Evolutionary conservation across 2,329 filamentous ascomycete genomes (phyloP), one percentile per base, ranked within the genome.

Genomic region (Camillea tinctor): DNA sequence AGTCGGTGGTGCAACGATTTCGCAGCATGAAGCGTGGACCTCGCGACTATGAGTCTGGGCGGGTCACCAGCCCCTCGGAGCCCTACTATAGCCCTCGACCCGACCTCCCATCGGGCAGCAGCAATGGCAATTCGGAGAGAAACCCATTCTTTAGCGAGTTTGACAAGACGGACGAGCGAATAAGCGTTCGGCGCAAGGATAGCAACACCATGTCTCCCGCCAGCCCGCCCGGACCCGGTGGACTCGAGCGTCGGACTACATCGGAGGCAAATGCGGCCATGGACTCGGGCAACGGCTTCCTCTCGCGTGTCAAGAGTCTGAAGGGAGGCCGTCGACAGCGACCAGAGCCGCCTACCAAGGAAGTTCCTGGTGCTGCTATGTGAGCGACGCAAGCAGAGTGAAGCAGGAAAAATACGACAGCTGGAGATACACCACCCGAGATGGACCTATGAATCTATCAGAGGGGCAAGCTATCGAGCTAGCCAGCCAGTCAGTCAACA

Each of bases 1-100:
- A 97, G 80, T 97, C 93, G 24, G 81, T 99, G 61, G 95, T 93
- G 2, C 93, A 97, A 73, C 91, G 93, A 58, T 90, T 99, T 73
- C 89, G 93, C 49, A 90, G 91, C 65, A 93, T 96, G 69, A 92
- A 88, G 73, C 88, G 88, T 63, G 84, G 84, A n/a, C 84, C 84
- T 8, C 85, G 87, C 54, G 83, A 86, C 22, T 84, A 82, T 60
- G 79, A 85, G n/a, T 80, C 82, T 23, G 84, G 86, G 49, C 83
- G 89, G 52, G 74, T 86, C 59, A 80, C 78, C 5, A 87, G 82
- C 64, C 82, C 85, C 0, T n/a, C 36, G 36, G 87, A 88, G 19
- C 77, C 74, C 22, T 73, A 71, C 17, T 80, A 80, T 63, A 70
- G 70, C 13, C 64, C 76, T 3, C 74, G 77, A 20, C 79, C 80